Conservation (phyloP, 306 rosid species). For the Phaseolus lunatus region DNA sequence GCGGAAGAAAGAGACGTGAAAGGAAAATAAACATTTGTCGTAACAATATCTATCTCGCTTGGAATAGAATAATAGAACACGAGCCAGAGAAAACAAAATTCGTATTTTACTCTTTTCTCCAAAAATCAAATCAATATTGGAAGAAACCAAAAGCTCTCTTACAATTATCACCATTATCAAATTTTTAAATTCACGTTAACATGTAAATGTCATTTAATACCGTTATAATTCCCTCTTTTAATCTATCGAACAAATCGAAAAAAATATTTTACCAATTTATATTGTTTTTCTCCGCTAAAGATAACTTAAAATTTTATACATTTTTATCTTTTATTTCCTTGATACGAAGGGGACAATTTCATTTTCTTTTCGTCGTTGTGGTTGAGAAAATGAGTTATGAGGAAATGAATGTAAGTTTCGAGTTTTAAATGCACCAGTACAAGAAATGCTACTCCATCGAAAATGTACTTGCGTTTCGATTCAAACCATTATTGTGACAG, state of each 20-base stretch:
- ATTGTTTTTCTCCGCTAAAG: background rate
- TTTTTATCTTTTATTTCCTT: too few species aligned
- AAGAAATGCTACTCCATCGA: background rate
- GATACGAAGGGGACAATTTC: background rate
- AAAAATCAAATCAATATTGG: background rate
- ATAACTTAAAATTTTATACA: background rate
- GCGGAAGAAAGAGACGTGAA: background rate
- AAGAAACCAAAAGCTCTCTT: background rate
- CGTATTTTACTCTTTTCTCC: background rate
- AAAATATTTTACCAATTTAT: background rate
- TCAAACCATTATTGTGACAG: background rate
- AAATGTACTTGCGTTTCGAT: background rate
- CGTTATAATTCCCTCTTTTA: background rate
- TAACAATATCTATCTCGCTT: background rate
- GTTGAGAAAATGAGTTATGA: too few species aligned
- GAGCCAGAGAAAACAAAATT: background rate
- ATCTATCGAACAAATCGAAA: background rate
- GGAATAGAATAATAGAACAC: background rate
- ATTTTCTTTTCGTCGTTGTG: background rate
- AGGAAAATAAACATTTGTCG: background rate
- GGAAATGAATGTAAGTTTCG: background rate
- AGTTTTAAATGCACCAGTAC: background rate
- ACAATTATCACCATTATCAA: background rate
- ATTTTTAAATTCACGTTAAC: background rate
- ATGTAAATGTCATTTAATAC: background rate